Base-by-base conservation (phyloP, 257 asterid genomes). In the Nicotiana tabacum region DNA sequence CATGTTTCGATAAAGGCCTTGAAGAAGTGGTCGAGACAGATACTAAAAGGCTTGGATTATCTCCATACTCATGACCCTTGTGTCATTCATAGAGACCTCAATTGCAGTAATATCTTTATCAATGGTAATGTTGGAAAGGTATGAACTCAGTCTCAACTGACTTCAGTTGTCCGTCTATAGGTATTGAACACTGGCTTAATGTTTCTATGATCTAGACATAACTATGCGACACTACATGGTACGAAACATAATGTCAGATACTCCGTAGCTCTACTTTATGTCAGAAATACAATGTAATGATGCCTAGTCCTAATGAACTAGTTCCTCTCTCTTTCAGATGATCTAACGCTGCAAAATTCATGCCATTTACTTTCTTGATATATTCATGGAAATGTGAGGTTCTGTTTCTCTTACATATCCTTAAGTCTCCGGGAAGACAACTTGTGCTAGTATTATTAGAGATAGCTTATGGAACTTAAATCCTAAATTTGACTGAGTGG, bases 41-140 rank as follows among this genome's bases (percentile, higher is more conserved):
- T 85, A 48, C 82, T 85, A 5, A 58, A 76, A 5, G 87, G 87
- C 64, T 81, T 85, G 64, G 87, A 85, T 27, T 85, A 81, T 82
- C 85, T 85, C 46, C 87, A 85, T 82, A 85, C 83, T 37, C 87
- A 82, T 67, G 67, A 85, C 15, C 85, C 87, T 68, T 85, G 87
- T 18, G 66, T 82, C 62, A 85, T 85, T 60, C 87, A 85, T 55
- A 76, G 87, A 82, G 87, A 85, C 83, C 72, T 85, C 84, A 85
- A 85, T 30, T 85, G 87, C 81, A 85, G 87, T 43, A 85, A 82
- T 72, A 66, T 85, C 80, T 85, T 85, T 82, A 82, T 85, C 83
- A 85, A 85, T 48, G 87, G 87, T 8, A 85, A 85, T 37, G 69
- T 82, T 30, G 87, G 87, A 43, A 85, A 85, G 87, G 87, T 85